Evolutionary conservation across 2,329 filamentous ascomycete species (phyloP), one percentile per base, ranked within the genome.

Genomic region (Ascosphaera pollenicola): DNA sequence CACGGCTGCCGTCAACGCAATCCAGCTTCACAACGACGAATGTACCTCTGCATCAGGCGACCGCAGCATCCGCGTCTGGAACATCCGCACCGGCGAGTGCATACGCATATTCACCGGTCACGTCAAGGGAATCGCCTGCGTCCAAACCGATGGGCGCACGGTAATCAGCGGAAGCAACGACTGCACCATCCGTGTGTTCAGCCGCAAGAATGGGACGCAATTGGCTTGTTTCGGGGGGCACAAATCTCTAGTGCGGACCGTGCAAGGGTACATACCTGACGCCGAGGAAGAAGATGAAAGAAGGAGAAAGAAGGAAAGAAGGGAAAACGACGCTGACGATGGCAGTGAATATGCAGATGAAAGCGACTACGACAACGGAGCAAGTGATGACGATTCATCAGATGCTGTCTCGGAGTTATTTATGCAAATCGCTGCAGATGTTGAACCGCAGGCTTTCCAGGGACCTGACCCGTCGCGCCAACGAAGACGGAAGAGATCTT

Each of bases 81-180:
- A 91, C 54, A 81, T 92, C 63, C 77, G 77, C 15, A 79, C 73
- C 6, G 80, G 83, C 41, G 63, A 69, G 35, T 87, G 81, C 54
- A 67, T 70, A 35, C 73, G 79, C 49, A 92, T 81, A 1, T 74
- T 92, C 26, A 66, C 80, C 31, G 89, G 87, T 2, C 89, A 98
- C 51, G 73, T 73, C 45, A 98, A 98, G 55, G 89, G 89, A 24
- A 95, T 98, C 49, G 89, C 89, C 2, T 98, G 89, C 54, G 85
- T 98, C 13, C 87, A 98, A 57, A 95, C 89, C 52, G 89, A 98
- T 53, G 84, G 83, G 18, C 75, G 82, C 38, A 73, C 89, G 16
- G 91, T 98, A 45, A 83, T 98, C 39, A 94, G 83, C 49, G 89
- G 89, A 2, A 94, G 85, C 56, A 94, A 85, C 48, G 89, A 98